Conservation (phyloP, 73 alveolate species). For the Paramecium pentaurelia region DNA sequence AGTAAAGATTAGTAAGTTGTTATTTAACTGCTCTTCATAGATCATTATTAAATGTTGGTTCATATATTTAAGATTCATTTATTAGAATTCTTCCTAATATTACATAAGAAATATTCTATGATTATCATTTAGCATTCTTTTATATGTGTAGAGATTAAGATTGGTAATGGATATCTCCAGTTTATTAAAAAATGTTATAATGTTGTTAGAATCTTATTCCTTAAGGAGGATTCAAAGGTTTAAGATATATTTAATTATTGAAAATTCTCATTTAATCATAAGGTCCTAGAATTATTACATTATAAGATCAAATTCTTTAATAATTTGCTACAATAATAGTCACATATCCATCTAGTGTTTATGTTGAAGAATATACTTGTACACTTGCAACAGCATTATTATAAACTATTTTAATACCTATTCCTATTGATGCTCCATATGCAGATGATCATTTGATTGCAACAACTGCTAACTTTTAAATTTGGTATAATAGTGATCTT, state of each 20-base stretch:
- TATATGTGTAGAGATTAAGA: constrained; percentile 49
- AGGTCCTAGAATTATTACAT: neutral
- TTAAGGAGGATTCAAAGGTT: constrained; percentile 34
- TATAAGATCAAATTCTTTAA: neutral
- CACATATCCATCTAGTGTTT: constrained; percentile 10
- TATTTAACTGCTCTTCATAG: constrained; percentile 24
- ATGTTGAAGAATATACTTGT: constrained; percentile 20
- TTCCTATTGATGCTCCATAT: constrained; percentile 16
- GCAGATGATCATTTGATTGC: neutral
- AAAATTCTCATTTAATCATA: neutral
- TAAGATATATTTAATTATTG: constrained; percentile 7
- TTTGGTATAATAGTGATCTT: neutral
- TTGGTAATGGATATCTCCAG: constrained; percentile 42
- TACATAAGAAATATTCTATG: constrained; percentile 39
- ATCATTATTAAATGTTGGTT: neutral
- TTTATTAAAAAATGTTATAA: neutral
- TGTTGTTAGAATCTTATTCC: neutral
- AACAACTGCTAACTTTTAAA: neutral
- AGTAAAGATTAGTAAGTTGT: constrained; percentile 41
- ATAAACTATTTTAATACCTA: neutral
- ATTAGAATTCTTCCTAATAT: neutral
- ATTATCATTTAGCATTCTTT: constrained; percentile 38
- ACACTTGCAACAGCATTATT: constrained; percentile 7
- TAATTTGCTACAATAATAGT: neutral
- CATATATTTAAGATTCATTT: neutral